Evolutionary conservation across 352 stramenopile genomes (phyloP).

Genomic region (Thalassiosira sp.): DNA sequence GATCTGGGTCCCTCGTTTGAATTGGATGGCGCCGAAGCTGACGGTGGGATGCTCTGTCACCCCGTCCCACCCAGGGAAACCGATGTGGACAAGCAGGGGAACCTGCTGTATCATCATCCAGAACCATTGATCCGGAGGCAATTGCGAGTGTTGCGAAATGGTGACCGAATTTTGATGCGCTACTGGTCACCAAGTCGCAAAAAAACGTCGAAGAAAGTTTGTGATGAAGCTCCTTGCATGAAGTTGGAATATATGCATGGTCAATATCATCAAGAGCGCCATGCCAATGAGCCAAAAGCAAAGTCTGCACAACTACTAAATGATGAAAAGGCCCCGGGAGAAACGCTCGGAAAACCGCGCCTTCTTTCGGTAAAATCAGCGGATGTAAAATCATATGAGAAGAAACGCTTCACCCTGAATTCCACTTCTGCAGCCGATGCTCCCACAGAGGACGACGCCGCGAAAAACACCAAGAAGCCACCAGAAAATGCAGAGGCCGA

Average conservation of each 20-base stretch:
- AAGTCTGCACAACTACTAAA: neutral
- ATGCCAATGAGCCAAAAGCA: neutral
- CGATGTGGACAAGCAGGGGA: constrained; percentile 33
- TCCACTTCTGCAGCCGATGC: constrained; percentile 37
- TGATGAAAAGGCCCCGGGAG: neutral
- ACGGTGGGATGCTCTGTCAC: neutral
- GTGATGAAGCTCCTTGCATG: constrained; percentile 2
- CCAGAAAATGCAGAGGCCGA: neutral
- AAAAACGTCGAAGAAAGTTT: neutral
- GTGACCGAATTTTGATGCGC: constrained; percentile 54
- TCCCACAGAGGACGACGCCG: constrained; percentile 21
- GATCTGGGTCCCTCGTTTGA: neutral
- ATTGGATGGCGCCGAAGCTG: neutral
- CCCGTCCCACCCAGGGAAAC: constrained; percentile 15
- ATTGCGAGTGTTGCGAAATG: constrained; percentile 48
- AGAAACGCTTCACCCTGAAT: constrained; percentile 42
- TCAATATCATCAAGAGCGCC: neutral
- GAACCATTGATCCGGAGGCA: constrained; percentile 46
- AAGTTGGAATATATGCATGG: constrained; percentile 38
- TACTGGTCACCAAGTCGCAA: neutral
- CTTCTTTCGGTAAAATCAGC: constrained; percentile 33
- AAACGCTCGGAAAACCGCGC: constrained; percentile 11
- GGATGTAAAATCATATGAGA: constrained; percentile 39
- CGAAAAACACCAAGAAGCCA: constrained; percentile 15
- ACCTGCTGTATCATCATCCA: constrained; percentile 27